A percentile compares a stretch with the other conserved stretches of the same genome.
phyloP scores from a whole-genome alignment of 2,329 filamentous ascomycete genomes.

The Lizonia empirigonia region DNA sequence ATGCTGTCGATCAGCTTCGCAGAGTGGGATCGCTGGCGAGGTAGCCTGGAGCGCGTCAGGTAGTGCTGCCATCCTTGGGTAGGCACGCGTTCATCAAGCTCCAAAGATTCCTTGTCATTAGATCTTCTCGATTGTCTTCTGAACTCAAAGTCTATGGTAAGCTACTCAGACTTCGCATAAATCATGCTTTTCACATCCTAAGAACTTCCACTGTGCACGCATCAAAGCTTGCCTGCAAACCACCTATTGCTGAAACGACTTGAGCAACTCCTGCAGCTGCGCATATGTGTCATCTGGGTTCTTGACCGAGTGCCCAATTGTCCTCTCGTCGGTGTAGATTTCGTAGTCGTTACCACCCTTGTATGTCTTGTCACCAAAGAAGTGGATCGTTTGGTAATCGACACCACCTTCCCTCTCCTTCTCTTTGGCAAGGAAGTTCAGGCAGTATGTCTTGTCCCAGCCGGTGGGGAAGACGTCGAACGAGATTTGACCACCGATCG shows the following conservation, averaged over 20 bases:
- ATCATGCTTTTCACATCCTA: background rate
- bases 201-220: background rate
- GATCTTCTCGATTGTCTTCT: too few relatives aligned
- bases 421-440: conserved; percentile 84
- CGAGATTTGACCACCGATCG: conserved; percentile 95
- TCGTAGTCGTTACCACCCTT: conserved; percentile 94
- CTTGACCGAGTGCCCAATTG: conserved; percentile 82
- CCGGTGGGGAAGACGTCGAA: conserved; percentile 97
- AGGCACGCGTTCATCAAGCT: too few relatives aligned
- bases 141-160: too few relatives aligned
- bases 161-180: too few relatives aligned
- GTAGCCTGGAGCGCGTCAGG: too few relatives aligned
- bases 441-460: conserved; percentile 99
- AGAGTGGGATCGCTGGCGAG: too few relatives aligned
- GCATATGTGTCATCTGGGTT: conserved; percentile 81
- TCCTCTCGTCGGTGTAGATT: conserved; percentile 83
- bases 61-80: too few relatives aligned
- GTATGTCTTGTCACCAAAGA: conserved; percentile 96
- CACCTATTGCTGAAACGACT: conserved; percentile 28
- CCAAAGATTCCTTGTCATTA: too few relatives aligned
- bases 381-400: conserved; percentile 87
- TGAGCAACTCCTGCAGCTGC: conserved; percentile 80
- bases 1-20: too few relatives aligned
- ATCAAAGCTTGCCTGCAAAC: background rate
- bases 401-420: conserved; percentile 68